phyloP scores from a whole-genome alignment of 257 asterid genomes.

The Solanum raphanifolium region DNA sequence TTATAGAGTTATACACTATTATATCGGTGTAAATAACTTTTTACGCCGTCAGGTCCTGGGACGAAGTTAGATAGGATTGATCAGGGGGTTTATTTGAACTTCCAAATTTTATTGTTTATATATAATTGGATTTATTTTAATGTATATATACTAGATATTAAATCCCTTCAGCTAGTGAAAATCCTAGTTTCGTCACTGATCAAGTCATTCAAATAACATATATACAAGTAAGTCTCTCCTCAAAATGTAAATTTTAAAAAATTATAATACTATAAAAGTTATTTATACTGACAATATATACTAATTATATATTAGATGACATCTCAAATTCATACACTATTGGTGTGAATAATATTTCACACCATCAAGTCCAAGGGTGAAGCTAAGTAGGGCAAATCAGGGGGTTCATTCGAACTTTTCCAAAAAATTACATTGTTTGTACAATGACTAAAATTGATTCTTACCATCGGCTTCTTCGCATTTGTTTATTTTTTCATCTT shows the following conservation, averaged over 20 bases:
- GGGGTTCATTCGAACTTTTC: background rate
- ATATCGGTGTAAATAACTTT: background rate
- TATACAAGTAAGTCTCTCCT: background rate
- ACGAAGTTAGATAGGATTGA: background rate
- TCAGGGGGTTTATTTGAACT: background rate
- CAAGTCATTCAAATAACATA: background rate
- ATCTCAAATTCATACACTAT: background rate
- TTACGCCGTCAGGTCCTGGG: background rate
- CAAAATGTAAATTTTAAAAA: background rate
- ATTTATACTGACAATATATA: background rate
- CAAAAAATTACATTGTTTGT: too few relatives aligned
- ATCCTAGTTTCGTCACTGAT: background rate
- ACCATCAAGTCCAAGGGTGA: background rate
- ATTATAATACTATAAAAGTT: background rate
- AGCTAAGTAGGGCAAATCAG: background rate
- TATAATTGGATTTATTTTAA: too few relatives aligned
- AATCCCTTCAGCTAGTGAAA: background rate
- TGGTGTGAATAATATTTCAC: background rate
- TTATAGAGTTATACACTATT: background rate
- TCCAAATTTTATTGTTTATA: background rate
- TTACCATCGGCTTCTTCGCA: too few relatives aligned
- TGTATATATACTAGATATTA: background rate
- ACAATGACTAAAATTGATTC: too few relatives aligned
- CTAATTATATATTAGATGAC: background rate
- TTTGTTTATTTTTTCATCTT: too few relatives aligned